These are phyloP conservation scores for Ascochyta pisi DNA, from an alignment of 2,329 filamentous ascomycete genomes.

Conservation along the genomic window DNA sequence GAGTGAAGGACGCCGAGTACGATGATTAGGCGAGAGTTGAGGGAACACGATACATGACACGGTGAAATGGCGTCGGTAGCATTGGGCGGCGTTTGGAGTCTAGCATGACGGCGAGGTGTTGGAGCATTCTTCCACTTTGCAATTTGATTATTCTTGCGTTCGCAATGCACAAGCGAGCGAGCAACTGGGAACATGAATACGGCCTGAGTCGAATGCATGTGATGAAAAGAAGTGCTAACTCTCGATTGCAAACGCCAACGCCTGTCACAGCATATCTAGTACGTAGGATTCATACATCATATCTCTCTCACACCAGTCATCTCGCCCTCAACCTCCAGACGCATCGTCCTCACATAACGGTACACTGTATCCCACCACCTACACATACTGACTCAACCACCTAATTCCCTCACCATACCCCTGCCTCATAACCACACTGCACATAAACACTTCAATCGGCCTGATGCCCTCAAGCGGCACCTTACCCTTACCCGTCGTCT, in stretches of 20 bases:
- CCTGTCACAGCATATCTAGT: constrained; percentile 9
- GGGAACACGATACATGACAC: constrained; percentile 4
- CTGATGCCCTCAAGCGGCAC: constrained; percentile 47
- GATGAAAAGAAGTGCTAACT: constrained; percentile 1
- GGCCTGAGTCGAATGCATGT: too few species aligned
- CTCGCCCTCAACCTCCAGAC: not conserved
- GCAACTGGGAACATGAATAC: not conserved
- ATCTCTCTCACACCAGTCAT: not conserved
- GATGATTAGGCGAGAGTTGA: constrained; percentile 36
- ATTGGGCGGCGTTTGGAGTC: constrained; percentile 22
- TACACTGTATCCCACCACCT: constrained; percentile 11
- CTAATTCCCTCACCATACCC: constrained; percentile 57
- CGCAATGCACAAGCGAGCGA: not conserved
- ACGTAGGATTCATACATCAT: not conserved
- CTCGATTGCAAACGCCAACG: constrained; percentile 17
- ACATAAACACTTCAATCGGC: constrained; percentile 93
- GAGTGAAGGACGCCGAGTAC: constrained; percentile 60
- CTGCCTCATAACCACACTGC: constrained; percentile 97
- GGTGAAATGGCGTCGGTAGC: constrained; percentile 10
- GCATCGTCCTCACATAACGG: not conserved
- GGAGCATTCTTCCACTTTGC: not conserved
- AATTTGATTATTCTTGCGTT: not conserved
- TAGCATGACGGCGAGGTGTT: not conserved
- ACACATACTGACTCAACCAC: constrained; percentile 53
- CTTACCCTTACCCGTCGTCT: constrained; percentile 57